Evolutionary conservation across 352 stramenopile genomes (phyloP).

Genomic region (Pythium angustatum): DNA sequence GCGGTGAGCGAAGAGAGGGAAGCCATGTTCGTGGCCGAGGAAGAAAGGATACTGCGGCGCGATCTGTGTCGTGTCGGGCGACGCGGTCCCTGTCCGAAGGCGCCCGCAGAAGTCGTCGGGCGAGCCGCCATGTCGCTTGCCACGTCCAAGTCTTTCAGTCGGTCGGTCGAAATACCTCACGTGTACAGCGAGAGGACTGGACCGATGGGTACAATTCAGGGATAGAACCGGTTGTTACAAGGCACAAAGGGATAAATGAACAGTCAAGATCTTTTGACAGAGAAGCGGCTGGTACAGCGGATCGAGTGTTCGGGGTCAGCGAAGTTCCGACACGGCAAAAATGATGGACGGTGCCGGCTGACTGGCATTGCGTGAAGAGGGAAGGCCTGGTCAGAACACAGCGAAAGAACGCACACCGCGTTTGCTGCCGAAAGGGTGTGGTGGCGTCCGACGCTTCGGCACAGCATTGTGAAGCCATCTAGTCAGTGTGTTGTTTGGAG

Average conservation of each 20-base stretch:
- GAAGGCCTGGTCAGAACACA: too few relatives aligned
- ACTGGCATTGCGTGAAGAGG: too few relatives aligned
- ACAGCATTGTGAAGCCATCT: too few relatives aligned
- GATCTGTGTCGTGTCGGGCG: slow-evolving; percentile 6
- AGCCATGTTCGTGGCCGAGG: slow-evolving; percentile 5
- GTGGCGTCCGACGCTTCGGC: too few relatives aligned
- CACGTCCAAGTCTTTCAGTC: background rate
- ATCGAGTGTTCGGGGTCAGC: background rate
- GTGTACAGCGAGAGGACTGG: too few relatives aligned
- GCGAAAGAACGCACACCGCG: too few relatives aligned
- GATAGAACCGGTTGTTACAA: background rate
- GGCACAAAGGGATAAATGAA: background rate
- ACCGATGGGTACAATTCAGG: background rate
- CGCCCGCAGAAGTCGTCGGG: background rate
- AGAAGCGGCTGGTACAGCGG: background rate
- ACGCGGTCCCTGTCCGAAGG: too few relatives aligned
- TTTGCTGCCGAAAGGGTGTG: too few relatives aligned
- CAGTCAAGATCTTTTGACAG: background rate
- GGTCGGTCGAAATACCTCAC: background rate
- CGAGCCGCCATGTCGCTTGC: slow-evolving; percentile 13
- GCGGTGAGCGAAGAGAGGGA: background rate
- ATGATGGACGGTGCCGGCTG: background rate
- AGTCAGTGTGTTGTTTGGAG: too few relatives aligned
- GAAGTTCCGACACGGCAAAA: background rate
- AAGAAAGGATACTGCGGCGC: slow-evolving; percentile 19